Evolutionary conservation across 1,284 basidiomycete genomes (phyloP), one percentile per base, ranked within the genome.

Genomic region (Xerocomus nothofagi): DNA sequence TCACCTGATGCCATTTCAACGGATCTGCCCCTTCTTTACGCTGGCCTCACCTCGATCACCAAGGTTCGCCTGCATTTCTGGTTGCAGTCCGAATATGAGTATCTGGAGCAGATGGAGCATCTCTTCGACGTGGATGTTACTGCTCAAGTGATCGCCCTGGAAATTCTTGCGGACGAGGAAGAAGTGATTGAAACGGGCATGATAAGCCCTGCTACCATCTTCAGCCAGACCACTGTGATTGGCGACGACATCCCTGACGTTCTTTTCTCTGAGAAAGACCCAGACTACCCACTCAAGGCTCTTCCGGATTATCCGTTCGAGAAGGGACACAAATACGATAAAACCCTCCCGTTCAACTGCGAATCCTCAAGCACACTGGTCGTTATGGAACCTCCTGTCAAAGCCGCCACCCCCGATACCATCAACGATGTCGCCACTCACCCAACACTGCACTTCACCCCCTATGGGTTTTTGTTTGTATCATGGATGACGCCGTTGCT

Each of bases 401-500:
- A 64, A 45, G 37, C 40, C 20, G 23, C 40, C 6, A 20, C 43
- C 17, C 53, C 51, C 8, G 51, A 63, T 12, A 8, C 48, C 32
- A 6, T 60, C 46, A 60, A 63, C 38, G 33, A 55, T 27, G 18
- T 59, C 20, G 45, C 45, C 27, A 63, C 49, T 17, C 59, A 63
- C 34, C 59, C 56, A 8, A 63, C 61, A 15, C 43, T 65, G 4
- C 41, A 54, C 15, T 27, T 40, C 17, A 39, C 47, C 1, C 33
- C 52, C 1, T 55, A 52, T 15, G 40, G 47, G 5, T 63, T 63
- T 44, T n/a, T 63, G 26, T 61, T 53, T 30, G 23, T 63, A 26
- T 55, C 61, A 14, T 63, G 61, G 61, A 51, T 63, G 51, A 63
- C 61, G n/a, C 61, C 61, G 9, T 49, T 63, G 46, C 55, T 63